Evolutionary conservation across 345 rosid genomes (phyloP).

Genomic region (Pistacia integerrima): DNA sequence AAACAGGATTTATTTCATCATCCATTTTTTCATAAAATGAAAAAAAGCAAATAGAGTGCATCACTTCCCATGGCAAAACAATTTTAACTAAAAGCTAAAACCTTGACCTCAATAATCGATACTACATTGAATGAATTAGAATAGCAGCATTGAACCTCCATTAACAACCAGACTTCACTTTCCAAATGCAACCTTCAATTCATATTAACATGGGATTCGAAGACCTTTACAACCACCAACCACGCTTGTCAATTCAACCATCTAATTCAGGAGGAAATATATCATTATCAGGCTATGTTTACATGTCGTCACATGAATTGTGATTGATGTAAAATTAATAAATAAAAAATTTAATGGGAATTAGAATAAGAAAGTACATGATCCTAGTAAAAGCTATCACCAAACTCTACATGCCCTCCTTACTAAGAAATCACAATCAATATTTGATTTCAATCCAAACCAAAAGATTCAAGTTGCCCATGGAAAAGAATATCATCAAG

Average conservation of each 20-base stretch:
- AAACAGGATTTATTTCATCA: not conserved
- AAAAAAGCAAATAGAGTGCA: not conserved
- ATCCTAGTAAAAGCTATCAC: constrained; percentile 8
- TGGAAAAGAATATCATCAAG: not conserved
- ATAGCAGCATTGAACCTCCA: not conserved
- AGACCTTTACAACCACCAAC: not conserved
- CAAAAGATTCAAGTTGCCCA: not conserved
- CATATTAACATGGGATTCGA: not conserved
- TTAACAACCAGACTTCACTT: constrained; percentile 2
- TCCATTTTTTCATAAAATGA: not conserved
- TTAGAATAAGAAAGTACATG: not conserved
- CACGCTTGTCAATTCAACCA: not conserved
- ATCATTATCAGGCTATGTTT: not conserved
- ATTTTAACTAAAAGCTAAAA: not conserved
- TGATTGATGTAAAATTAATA: not conserved
- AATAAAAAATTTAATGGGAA: not conserved
- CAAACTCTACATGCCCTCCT: not conserved
- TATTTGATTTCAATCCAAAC: constrained; percentile 11
- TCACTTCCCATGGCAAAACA: not conserved
- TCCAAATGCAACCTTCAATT: not conserved
- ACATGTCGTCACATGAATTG: not conserved
- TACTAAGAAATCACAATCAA: not conserved
- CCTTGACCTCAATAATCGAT: not conserved
- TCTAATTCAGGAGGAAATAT: not conserved
- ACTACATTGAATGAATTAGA: constrained; percentile 3